These are phyloP conservation scores for Rubroboletus satanas DNA, from an alignment of 768 basidiomycete species.

Conservation along the genomic window DNA sequence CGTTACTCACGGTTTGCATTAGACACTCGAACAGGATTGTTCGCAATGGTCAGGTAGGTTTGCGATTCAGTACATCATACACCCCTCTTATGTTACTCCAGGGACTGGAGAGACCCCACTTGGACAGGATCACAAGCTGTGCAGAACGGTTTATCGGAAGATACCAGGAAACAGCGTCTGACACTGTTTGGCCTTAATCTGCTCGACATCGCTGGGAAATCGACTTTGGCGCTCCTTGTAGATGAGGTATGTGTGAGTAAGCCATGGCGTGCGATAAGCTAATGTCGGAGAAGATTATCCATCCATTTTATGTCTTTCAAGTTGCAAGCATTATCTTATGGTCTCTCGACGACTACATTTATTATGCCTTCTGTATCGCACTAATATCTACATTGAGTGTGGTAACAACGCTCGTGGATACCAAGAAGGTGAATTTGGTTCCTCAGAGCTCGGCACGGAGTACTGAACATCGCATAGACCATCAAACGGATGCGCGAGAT, in stretches of 20 bases:
- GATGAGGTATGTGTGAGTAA: constrained; percentile 70
- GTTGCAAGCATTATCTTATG: constrained; percentile 91
- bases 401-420: constrained; percentile 83
- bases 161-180: constrained; percentile 58
- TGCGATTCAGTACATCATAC: neutral
- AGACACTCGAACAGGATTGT: constrained; percentile 79
- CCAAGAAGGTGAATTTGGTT: constrained; percentile 64
- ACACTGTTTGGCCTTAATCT: constrained; percentile 79
- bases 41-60: constrained; percentile 72
- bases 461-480: constrained; percentile 49
- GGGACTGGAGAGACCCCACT: constrained; percentile 85
- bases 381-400: constrained; percentile 86
- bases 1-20: constrained; percentile 89
- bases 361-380: constrained; percentile 96
- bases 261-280: neutral
- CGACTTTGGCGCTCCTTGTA: constrained; percentile 68
- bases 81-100: constrained; percentile 30
- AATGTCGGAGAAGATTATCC: constrained; percentile 60
- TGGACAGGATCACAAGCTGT: constrained; percentile 65
- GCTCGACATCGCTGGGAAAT: constrained; percentile 89
- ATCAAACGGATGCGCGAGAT: constrained; percentile 93
- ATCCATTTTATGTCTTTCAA: constrained; percentile 99
- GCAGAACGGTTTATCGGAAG: constrained; percentile 57
- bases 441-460: neutral
- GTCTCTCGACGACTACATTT: constrained; percentile 94